Percentiles rank a stretch among this genome's conserved stretches.
These are phyloP conservation scores for Rhizophagus prolifer DNA, from an alignment of 192 early-diverging fungal species.

Conservation along the genomic window DNA sequence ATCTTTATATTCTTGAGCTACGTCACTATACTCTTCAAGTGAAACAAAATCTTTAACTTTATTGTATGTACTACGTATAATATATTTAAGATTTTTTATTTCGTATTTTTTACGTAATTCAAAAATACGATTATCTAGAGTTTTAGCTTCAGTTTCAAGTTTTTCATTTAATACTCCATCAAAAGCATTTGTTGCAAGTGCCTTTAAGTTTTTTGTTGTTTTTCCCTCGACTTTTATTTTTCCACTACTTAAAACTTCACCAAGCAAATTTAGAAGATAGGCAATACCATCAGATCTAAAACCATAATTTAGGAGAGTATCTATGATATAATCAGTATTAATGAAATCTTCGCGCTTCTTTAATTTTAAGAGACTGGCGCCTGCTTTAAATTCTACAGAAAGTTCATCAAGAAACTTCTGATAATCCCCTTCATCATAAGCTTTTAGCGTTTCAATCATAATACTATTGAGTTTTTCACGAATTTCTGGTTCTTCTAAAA, in stretches of 20 bases:
- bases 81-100: too few species aligned
- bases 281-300: background rate
- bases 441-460: background rate
- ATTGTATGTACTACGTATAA: background rate
- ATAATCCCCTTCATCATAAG: constrained; percentile 1
- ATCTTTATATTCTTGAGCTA: background rate
- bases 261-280: background rate
- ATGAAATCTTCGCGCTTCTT: background rate
- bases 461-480: background rate
- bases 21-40: background rate
- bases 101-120: background rate
- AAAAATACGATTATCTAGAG: background rate
- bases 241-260: background rate
- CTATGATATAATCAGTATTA: too few species aligned
- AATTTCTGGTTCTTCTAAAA: background rate
- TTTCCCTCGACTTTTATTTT: background rate
- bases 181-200: background rate
- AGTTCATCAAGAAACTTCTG: background rate
- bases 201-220: background rate
- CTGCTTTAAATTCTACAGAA: background rate
- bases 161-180: background rate
- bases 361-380: background rate
- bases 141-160: background rate
- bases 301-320: background rate
- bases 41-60: background rate